Conservation (phyloP, 1,284 basidiomycete genomes). For the Hemileia vastatrix region DNA sequence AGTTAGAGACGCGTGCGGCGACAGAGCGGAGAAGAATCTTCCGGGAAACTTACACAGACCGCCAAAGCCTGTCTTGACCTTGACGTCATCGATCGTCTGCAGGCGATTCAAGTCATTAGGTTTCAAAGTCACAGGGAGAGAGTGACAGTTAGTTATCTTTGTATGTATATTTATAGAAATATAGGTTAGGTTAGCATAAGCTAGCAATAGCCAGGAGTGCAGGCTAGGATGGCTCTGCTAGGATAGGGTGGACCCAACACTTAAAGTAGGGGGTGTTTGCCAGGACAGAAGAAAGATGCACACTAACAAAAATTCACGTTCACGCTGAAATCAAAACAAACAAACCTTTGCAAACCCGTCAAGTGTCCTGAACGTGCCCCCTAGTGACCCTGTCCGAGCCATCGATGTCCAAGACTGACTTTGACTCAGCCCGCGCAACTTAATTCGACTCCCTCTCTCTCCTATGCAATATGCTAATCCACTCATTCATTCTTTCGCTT, state of each 20-base stretch:
- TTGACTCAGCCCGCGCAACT: too few relatives aligned
- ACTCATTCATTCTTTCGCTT: too few relatives aligned
- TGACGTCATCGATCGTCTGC: slow-evolving; percentile 93
- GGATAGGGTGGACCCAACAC: background rate
- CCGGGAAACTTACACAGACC: slow-evolving; percentile 60
- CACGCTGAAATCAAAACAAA: background rate
- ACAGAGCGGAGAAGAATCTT: background rate
- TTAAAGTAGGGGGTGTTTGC: background rate
- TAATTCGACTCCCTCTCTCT: too few relatives aligned
- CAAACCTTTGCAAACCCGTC: slow-evolving; percentile 96
- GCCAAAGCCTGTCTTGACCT: slow-evolving; percentile 88
- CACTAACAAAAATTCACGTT: background rate
- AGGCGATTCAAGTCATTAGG: slow-evolving; percentile 12
- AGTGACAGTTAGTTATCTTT: slow-evolving; percentile 16
- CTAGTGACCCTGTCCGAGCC: slow-evolving; percentile 14
- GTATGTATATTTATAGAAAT: background rate
- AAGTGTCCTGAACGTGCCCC: slow-evolving; percentile 49
- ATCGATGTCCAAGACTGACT: too few relatives aligned
- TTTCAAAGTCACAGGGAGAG: slow-evolving; percentile 19
- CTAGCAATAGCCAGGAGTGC: slow-evolving; percentile 21
- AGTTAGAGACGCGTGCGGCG: slow-evolving; percentile 10
- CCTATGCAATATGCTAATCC: too few relatives aligned
- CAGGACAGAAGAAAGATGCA: background rate
- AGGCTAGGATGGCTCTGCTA: slow-evolving; percentile 12
- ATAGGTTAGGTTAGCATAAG: slow-evolving; percentile 8